Evolutionary conservation across 1,284 basidiomycete species (phyloP), one percentile per base, ranked within the genome.

Genomic region (Hymenochaete sp.): DNA sequence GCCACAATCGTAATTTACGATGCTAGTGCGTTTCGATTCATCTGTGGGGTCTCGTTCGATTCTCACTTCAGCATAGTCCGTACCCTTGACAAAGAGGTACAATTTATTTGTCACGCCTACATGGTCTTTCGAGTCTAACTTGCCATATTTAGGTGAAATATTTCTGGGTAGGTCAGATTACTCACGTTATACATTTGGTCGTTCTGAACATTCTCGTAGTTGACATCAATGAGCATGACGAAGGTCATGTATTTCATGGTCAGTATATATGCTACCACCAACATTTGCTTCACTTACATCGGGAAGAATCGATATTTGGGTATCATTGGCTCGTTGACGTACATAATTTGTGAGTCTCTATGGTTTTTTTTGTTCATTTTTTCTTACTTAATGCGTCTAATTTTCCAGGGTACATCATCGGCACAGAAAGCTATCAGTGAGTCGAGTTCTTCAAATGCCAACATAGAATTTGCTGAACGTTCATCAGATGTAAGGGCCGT

Each of bases 91-190:
- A 40, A 28, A 24, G 38, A 40, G 38, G 38, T 40, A 10, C 6
- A 24, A 8, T 9, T 7, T 40, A 11, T 28, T 16, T 19, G 11
- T 26, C 38, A 18, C 2, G 16, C 18, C 11, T 8, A 13, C 18
- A 7, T 14, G 2, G 9, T 29, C 9, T 29, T 8, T 14, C 14
- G 10, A 27, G 11, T 6, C 3, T 14, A 11, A 38, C 16, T n/a
- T 21, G 9, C 28, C n/a, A 13, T 38, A 2, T 7, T 40, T 19
- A 40, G 38, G 38, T 40, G n/a, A 25, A 28, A 11, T 40, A 40
- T 28, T 40, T 40, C 25, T 40, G 38, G 38, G 38, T 40, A 28
- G n/a, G n/a, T 29, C 28, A 29, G 28, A 29, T 29, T 8, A n/a
- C 28, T 29, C n/a, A 29, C 28, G 27, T 24, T 39, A 2, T 10